A percentile compares a stretch with the other conserved stretches of the same genome.
Evolutionary conservation across 1,284 basidiomycete genomes (phyloP).

Genomic region (Ustilago bromivora): DNA sequence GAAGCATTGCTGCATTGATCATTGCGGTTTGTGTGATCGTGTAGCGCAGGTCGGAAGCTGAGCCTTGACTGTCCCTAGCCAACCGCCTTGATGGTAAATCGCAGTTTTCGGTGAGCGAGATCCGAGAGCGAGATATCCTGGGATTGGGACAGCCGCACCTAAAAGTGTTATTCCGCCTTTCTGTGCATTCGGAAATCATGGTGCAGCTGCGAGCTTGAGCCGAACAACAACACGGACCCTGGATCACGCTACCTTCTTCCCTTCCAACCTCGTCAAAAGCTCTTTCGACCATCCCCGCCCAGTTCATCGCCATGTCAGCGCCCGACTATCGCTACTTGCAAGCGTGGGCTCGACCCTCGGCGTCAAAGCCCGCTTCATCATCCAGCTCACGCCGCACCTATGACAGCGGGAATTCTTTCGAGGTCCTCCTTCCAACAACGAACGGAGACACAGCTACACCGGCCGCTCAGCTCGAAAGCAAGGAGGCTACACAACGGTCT

Average conservation of each 20-base stretch:
- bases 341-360: constrained; percentile 48
- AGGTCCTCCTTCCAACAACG: constrained; percentile 39
- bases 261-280: no score
- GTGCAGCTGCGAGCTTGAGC: neutral
- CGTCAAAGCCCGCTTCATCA: constrained; percentile 20
- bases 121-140: no score
- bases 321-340: constrained; percentile 59
- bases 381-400: constrained; percentile 21
- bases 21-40: no score
- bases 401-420: constrained; percentile 26
- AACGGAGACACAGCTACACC: constrained; percentile 23
- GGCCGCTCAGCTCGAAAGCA: constrained; percentile 11
- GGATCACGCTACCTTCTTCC: neutral
- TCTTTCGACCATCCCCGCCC: neutral
- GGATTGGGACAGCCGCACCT: neutral
- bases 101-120: no score
- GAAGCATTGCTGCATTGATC: no score
- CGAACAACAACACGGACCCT: constrained; percentile 6
- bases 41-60: no score
- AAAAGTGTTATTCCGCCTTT: neutral
- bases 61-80: no score
- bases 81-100: no score
- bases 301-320: constrained; percentile 24
- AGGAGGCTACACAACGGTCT: constrained; percentile 21
- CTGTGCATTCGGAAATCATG: neutral